These are phyloP conservation scores for Gynandropsis gynandra DNA, from an alignment of 345 rosid species.

Conservation along the genomic window DNA sequence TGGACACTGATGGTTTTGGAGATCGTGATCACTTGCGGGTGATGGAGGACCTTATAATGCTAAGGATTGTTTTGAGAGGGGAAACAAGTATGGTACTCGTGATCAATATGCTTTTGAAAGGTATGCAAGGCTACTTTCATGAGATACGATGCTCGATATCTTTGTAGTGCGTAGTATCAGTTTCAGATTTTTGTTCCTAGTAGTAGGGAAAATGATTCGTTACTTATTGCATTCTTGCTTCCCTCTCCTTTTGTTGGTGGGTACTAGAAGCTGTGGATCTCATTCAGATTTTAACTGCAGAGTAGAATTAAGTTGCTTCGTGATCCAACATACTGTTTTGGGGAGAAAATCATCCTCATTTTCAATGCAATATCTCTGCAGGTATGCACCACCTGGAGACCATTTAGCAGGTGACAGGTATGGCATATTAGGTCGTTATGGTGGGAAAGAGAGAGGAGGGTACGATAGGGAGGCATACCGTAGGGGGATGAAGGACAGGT, in stretches of 20 bases:
- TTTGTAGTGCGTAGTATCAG: too few species aligned
- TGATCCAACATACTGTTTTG: neutral
- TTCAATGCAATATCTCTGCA: constrained; percentile 21
- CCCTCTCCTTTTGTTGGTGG: too few species aligned
- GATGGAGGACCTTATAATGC: constrained; percentile 61
- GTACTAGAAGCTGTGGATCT: too few species aligned
- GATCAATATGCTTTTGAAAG: constrained; percentile 63
- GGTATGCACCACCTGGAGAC: constrained; percentile 59
- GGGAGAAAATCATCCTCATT: neutral
- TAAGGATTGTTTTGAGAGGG: constrained; percentile 55
- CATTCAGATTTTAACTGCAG: too few species aligned
- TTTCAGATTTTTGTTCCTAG: constrained; percentile 1
- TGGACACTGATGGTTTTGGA: constrained; percentile 43
- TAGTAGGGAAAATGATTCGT: too few species aligned
- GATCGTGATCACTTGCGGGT: constrained; percentile 31
- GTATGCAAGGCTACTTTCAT: too few species aligned
- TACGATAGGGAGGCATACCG: constrained; percentile 50
- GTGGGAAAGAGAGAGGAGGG: constrained; percentile 63
- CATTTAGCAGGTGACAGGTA: constrained; percentile 52
- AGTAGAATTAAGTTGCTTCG: too few species aligned
- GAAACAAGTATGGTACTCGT: constrained; percentile 56
- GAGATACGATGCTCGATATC: too few species aligned
- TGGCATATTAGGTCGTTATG: constrained; percentile 50
- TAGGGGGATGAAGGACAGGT: constrained; percentile 52
- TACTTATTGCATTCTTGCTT: too few species aligned